A percentile compares a stretch with the other conserved stretches of the same genome.
These are phyloP conservation scores for Hyaloraphidium curvatum DNA, from an alignment of 192 early-diverging fungal genomes.

Conservation along the genomic window DNA sequence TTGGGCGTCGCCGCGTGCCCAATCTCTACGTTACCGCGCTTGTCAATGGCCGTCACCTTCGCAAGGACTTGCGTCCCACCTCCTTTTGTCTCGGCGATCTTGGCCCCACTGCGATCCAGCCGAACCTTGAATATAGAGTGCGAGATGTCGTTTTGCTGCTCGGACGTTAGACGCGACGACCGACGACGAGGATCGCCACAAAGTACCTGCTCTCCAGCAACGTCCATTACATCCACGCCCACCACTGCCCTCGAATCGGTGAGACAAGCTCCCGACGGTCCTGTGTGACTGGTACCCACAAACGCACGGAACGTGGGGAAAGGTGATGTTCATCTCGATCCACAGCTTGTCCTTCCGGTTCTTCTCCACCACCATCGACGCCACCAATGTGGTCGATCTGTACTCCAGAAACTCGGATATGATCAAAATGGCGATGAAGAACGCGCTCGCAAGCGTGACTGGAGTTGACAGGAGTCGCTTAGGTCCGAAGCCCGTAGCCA, in stretches of 20 bases:
- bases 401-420: constrained; percentile 72
- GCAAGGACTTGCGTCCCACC: constrained; percentile 16
- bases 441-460: constrained; percentile 60
- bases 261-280: neutral
- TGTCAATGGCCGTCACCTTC: neutral
- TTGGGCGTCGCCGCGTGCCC: neutral
- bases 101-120: constrained; percentile 40
- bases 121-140: constrained; percentile 70
- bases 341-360: constrained; percentile 70
- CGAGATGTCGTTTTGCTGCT: constrained; percentile 56
- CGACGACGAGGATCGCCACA: too few species aligned
- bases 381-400: constrained; percentile 36
- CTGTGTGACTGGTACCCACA: constrained; percentile 20
- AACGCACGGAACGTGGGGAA: constrained; percentile 79
- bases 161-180: too few species aligned
- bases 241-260: constrained; percentile 51
- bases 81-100: constrained; percentile 34
- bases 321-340: constrained; percentile 77
- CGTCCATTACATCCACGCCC: constrained; percentile 88
- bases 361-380: constrained; percentile 65
- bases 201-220: too few species aligned
- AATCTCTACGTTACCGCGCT: neutral
- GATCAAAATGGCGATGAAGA: constrained; percentile 56
- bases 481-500: too few species aligned
- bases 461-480: too few species aligned